Evolutionary conservation across 495 filamentous ascomycete species (phyloP), one percentile per base, ranked within the genome.

Genomic region (Lasiosphaeris hirsuta): DNA sequence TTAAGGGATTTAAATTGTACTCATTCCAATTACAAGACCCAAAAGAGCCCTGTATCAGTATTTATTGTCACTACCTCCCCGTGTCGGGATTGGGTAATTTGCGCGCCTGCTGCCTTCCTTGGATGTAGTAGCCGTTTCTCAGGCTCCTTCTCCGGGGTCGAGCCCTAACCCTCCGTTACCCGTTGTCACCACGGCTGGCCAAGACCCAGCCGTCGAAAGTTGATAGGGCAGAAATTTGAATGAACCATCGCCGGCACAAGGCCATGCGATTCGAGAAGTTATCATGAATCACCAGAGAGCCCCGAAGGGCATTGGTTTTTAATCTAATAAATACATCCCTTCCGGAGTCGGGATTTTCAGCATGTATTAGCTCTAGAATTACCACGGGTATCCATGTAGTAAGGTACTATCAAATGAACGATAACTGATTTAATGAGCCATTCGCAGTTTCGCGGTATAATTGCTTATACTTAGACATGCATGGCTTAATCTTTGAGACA

Each of bases 331-430:
- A 85, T 82, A 84, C 78, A 81, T 73, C 79, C 79, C 80, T 84
- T 77, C 78, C 73, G 72, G 75, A 79, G 78, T 84, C 76, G 77
- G 74, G 79, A 74, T 82, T 83, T 84, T 84, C 75, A 80, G 79
- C 78, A 85, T 85, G 77, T 86, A 85, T 84, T 85, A 85, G 80
- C 81, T 84, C 78, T 85, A 85, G 80, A 86, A 86, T 86, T 85
- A 85, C 81, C 77, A 86, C 79, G 76, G 82, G 79, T 86, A 85
- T 86, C 80, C 78, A 85, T 78, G 80, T 85, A 84, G 79, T 81
- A 82, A 82, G 79, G 81, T 82, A 84, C 77, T 83, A 84, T 84
- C 78, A 83, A 84, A 85, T 84, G 84, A 84, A 84, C 78, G 74
- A 85, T 84, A 84, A 84, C 78, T 85, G 77, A 84, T 84, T 83